phyloP scores from a whole-genome alignment of 2,329 filamentous ascomycete species.

The Coniochaeta prunicola region DNA sequence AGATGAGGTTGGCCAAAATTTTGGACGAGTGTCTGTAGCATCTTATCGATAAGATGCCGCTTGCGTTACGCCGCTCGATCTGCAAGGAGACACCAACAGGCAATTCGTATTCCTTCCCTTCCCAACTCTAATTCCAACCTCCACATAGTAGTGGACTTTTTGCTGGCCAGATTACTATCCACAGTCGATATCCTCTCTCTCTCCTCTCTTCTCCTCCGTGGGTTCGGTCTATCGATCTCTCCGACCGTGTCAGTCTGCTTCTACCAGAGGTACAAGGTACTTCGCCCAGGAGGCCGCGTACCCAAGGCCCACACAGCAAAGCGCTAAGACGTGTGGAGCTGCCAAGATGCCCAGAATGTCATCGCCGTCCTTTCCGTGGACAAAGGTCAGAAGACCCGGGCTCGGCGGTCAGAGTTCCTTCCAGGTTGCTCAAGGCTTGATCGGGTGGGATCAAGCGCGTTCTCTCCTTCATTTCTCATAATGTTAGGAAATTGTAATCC shows the following conservation, averaged over 20 bases:
- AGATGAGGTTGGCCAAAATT: background rate
- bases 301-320: background rate
- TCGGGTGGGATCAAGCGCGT: background rate
- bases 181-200: background rate
- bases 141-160: too few relatives aligned
- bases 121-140: background rate
- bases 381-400: background rate
- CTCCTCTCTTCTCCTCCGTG: background rate
- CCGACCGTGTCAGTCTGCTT: too few relatives aligned
- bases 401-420: background rate
- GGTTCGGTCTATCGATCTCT: background rate
- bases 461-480: background rate
- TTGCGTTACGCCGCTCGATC: background rate
- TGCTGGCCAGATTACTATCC: too few relatives aligned
- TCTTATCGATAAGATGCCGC: conserved; percentile 1
- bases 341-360: background rate
- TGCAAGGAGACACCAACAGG: background rate
- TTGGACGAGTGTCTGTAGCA: background rate
- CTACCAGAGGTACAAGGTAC: background rate
- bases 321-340: background rate
- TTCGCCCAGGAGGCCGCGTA: background rate
- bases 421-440: background rate
- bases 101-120: background rate
- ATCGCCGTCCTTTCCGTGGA: background rate
- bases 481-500: background rate